Evolutionary conservation across 129 eudicot species (phyloP).

Genomic region (Lactuca sativa): DNA sequence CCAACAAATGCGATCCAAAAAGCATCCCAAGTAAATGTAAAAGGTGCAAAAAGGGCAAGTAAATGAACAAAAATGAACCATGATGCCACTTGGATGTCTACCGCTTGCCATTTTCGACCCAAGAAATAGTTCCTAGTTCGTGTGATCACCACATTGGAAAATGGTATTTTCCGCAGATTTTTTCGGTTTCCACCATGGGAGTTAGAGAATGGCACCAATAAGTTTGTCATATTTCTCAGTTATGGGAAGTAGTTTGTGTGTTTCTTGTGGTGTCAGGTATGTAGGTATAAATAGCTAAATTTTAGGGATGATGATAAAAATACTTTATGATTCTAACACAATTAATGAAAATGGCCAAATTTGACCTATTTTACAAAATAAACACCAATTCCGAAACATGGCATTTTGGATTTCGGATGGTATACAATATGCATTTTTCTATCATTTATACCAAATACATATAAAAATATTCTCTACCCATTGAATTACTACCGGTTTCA

Average conservation of each 20-base stretch:
- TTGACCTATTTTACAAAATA: no score
- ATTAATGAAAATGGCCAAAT: no score
- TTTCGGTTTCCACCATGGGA: background rate
- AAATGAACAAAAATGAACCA: background rate
- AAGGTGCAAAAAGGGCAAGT: slow-evolving; percentile 6
- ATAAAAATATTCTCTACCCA: no score
- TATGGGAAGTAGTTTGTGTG: background rate
- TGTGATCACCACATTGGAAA: background rate
- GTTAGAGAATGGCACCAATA: background rate
- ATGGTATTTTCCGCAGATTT: background rate
- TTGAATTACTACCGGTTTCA: no score
- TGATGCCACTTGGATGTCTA: background rate
- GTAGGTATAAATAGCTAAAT: no score
- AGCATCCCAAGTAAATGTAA: background rate
- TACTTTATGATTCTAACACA: no score
- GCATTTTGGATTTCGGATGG: no score
- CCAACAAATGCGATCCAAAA: background rate
- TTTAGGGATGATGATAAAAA: no score
- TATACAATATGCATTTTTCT: no score
- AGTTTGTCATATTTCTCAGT: background rate
- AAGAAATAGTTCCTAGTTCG: background rate
- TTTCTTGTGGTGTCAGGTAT: no score
- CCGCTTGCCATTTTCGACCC: background rate
- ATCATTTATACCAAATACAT: no score
- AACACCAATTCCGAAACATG: no score